Conservation (phyloP, 305 asterid genomes). For the Fraxinus baroniana region DNA sequence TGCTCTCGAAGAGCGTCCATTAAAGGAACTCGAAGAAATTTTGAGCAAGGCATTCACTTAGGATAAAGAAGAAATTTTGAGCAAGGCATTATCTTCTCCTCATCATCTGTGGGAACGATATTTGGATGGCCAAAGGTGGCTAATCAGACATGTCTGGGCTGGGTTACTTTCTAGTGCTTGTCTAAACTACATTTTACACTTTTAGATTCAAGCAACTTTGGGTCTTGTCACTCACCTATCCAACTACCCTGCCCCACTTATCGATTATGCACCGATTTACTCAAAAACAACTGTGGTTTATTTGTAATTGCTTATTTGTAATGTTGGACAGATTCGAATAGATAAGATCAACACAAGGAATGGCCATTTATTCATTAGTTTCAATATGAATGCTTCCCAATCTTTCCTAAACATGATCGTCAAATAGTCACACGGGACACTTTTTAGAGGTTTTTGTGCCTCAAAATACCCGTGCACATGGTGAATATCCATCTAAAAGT, state of each 20-base stretch:
- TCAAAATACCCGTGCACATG: not conserved
- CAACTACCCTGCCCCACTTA: not conserved
- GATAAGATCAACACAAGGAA: not conserved
- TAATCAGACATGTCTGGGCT: not conserved
- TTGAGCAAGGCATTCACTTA: constrained; percentile 66
- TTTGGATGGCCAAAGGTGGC: not conserved
- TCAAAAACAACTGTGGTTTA: not conserved
- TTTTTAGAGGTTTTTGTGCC: not conserved
- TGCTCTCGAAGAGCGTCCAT: constrained; percentile 49
- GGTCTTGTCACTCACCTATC: not conserved
- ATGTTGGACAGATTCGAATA: not conserved
- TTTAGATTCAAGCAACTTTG: not conserved
- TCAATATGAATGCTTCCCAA: not conserved
- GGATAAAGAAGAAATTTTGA: constrained; percentile 70
- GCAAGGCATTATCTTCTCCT: constrained; percentile 69
- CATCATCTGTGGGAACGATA: constrained; percentile 41
- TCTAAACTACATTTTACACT: not conserved
- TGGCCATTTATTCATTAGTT: not conserved
- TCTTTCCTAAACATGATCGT: not conserved
- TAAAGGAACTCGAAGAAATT: constrained; percentile 74
- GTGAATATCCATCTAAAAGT: not conserved
- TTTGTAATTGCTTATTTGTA: not conserved
- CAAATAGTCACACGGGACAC: not conserved
- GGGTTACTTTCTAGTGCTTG: constrained; percentile 19
- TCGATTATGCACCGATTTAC: not conserved